Evolutionary conservation across 805 yeast genomes (phyloP).

Genomic region (Pichia manshurica): DNA sequence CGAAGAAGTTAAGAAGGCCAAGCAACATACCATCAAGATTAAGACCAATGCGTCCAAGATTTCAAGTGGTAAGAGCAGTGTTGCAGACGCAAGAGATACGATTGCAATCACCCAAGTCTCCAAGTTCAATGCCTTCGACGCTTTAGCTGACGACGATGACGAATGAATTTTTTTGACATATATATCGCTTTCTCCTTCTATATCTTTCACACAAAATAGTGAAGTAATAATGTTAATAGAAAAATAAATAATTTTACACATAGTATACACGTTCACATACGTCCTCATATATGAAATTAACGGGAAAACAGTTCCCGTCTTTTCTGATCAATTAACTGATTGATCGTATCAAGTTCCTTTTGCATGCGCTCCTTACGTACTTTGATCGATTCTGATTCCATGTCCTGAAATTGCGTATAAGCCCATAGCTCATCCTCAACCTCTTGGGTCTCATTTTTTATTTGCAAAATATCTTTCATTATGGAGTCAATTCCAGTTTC

Average conservation of each 20-base stretch:
- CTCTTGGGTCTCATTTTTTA: not conserved
- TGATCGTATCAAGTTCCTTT: slow-evolving; percentile 9
- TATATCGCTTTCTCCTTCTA: too few relatives aligned
- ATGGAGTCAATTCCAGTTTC: not conserved
- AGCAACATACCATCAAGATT: slow-evolving; percentile 47
- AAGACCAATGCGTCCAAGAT: slow-evolving; percentile 72
- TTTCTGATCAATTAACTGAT: not conserved
- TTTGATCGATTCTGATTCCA: slow-evolving; percentile 6
- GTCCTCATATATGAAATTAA: not conserved
- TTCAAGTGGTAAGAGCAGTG: slow-evolving; percentile 62
- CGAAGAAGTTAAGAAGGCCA: slow-evolving; percentile 29
- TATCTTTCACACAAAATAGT: too few relatives aligned
- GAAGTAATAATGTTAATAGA: too few relatives aligned
- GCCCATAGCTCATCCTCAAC: slow-evolving; percentile 8
- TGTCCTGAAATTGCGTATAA: not conserved
- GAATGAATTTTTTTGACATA: slow-evolving; percentile 23
- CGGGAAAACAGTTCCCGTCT: not conserved
- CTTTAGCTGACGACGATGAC: slow-evolving; percentile 55
- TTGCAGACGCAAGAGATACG: slow-evolving; percentile 60
- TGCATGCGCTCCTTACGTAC: slow-evolving; percentile 6
- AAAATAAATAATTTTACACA: too few relatives aligned
- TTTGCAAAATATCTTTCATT: not conserved
- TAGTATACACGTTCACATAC: not conserved
- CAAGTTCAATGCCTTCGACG: slow-evolving; percentile 77
- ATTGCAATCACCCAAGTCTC: slow-evolving; percentile 61